Base-by-base conservation (phyloP, 805 yeast genomes). In the Kodamaea kaohsiungensis region DNA sequence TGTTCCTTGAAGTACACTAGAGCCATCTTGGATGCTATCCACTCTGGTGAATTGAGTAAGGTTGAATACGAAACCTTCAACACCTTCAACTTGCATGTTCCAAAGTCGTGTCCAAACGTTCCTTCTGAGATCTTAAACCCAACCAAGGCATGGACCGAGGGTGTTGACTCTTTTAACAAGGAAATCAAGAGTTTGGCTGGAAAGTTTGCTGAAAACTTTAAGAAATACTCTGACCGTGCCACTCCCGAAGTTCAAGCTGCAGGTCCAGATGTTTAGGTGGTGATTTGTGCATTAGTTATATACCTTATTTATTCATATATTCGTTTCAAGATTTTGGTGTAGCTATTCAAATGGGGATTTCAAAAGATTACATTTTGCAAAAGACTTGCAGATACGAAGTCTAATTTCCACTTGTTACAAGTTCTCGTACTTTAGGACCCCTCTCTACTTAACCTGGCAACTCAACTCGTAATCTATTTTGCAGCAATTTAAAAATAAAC, bases 1-100 rank as follows among this genome's bases (percentile, higher is more conserved):
- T 93, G 98, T 79, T 93, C 98, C 56, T 84, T 93, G 76, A 93
- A 93, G 76, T 93, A 91, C 85, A 93, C 99, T 57, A 88, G 99
- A 80, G 96, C 97, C 55, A 92, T 93, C 60, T 80, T 93, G 70
- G 97, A 93, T 72, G 86, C 97, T 43, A 91, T 93, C 66, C 98
- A 93, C 77, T 83, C 91, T 61, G 99, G 98, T 60, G 86, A 87
- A 62, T 84, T 93, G 66, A 83, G 83, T 59, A 77, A 90, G 64
- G 92, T 80, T 59, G 89, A 87, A 67, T 93, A 79, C 74, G 98
- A 92, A 78, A 80, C 80, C 49, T 87, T 89, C 77, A 96, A 91
- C 61, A 85, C 87, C 46, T 93, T 93, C 79, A 90, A 90, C 74
- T 82, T 93, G 74, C 83, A 84, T 69, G 84, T 95, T 61, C 99